phyloP scores from a whole-genome alignment of 495 filamentous ascomycete genomes.

The Hypoxylon lenormandii region DNA sequence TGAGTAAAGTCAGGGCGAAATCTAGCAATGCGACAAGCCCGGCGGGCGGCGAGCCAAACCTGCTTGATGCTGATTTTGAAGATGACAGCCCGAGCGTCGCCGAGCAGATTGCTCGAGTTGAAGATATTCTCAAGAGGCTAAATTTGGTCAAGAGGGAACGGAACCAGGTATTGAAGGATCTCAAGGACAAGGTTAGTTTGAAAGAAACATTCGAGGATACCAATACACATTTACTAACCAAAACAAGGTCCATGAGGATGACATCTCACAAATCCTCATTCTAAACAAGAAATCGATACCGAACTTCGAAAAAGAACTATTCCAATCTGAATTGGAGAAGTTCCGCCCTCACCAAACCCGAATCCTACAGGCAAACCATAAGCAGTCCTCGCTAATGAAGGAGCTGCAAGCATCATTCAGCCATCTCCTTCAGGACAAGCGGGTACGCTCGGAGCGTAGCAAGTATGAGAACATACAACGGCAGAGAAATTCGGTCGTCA shows the following conservation, averaged over 20 bases:
- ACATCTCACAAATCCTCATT: slow-evolving; percentile 96
- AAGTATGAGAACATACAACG: slow-evolving; percentile 90
- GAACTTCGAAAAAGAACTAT: slow-evolving; percentile 87
- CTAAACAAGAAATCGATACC: slow-evolving; percentile 95
- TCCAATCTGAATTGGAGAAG: slow-evolving; percentile 94
- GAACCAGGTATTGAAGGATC: slow-evolving; percentile 89
- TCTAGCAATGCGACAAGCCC: slow-evolving; percentile 69
- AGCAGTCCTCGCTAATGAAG: slow-evolving; percentile 92
- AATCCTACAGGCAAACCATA: slow-evolving; percentile 90
- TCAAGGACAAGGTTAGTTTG: slow-evolving; percentile 88
- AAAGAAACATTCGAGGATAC: slow-evolving; percentile 2
- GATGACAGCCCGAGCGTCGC: slow-evolving; percentile 81
- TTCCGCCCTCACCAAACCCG: slow-evolving; percentile 93
- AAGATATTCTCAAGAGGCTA: slow-evolving; percentile 89
- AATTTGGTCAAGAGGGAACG: slow-evolving; percentile 92
- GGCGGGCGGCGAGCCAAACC: slow-evolving; percentile 73
- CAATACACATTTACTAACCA: slow-evolving; percentile 48
- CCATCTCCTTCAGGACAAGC: slow-evolving; percentile 89
- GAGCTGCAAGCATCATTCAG: slow-evolving; percentile 91
- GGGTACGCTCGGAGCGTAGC: slow-evolving; percentile 90
- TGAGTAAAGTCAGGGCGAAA: slow-evolving; percentile 72
- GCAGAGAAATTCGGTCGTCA: slow-evolving; percentile 82
- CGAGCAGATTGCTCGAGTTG: slow-evolving; percentile 88
- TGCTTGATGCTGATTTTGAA: slow-evolving; percentile 91
- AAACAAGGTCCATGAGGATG: slow-evolving; percentile 86